These are phyloP conservation scores for Ligustrum vulgare DNA, from an alignment of 257 asterid species.

Conservation along the genomic window DNA sequence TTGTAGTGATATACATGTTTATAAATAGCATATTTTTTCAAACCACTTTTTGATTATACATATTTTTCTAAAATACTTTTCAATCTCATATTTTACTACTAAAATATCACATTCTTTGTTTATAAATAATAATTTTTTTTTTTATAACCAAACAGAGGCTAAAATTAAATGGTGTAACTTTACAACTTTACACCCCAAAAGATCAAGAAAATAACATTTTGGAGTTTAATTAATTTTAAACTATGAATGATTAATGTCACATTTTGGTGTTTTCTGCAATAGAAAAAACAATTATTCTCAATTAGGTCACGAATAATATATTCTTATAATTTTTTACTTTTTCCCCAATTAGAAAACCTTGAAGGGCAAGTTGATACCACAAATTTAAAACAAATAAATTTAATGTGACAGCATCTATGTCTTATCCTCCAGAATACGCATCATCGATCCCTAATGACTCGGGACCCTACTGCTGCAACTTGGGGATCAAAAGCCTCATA, in stretches of 20 bases:
- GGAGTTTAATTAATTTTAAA: constrained; percentile 23
- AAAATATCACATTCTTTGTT: no score
- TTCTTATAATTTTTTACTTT: constrained; percentile 7
- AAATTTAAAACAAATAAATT: background rate
- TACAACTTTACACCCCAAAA: constrained; percentile 19
- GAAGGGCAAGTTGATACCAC: constrained; percentile 26
- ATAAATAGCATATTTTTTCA: no score
- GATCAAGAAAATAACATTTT: constrained; percentile 28
- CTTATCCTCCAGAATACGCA: constrained; percentile 4
- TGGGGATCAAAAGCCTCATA: constrained; percentile 6
- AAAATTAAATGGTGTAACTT: background rate
- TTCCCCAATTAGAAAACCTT: constrained; percentile 45
- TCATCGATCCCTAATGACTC: constrained; percentile 31
- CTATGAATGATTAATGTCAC: constrained; percentile 23
- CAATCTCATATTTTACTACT: no score
- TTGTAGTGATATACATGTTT: no score
- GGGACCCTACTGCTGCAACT: constrained; percentile 38
- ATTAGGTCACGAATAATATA: constrained; percentile 23
- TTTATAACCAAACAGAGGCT: no score
- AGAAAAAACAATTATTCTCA: constrained; percentile 10
- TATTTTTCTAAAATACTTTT: no score
- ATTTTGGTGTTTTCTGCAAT: constrained; percentile 14
- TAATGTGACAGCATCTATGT: background rate
- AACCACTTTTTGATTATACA: no score
- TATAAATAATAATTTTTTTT: no score